A percentile compares a stretch with the other conserved stretches of the same genome.
These are phyloP conservation scores for Penicillium sp. DNA, from an alignment of 2,329 filamentous ascomycete species.

Conservation along the genomic window DNA sequence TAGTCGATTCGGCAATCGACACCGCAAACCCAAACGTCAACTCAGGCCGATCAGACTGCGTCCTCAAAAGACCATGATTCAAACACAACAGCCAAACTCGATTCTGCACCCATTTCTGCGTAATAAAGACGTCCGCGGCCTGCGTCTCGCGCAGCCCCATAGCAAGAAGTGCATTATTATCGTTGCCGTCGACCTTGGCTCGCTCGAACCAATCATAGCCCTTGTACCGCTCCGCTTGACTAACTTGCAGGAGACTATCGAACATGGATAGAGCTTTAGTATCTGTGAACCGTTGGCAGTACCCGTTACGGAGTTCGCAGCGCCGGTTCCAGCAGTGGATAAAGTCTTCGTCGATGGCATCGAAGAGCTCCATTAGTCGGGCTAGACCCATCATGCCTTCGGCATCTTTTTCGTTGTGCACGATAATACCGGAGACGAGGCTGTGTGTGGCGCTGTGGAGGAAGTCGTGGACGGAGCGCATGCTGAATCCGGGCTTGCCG, in stretches of 20 bases:
- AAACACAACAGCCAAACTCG: slow-evolving; percentile 46
- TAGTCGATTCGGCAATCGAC: slow-evolving; percentile 35
- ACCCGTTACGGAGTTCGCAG: slow-evolving; percentile 62
- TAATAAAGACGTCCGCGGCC: slow-evolving; percentile 45
- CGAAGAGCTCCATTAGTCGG: slow-evolving; percentile 47
- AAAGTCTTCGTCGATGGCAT: slow-evolving; percentile 47
- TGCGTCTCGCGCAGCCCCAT: slow-evolving; percentile 41
- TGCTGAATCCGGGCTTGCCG: slow-evolving; percentile 42
- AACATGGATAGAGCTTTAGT: slow-evolving; percentile 54
- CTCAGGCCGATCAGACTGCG: slow-evolving; percentile 39
- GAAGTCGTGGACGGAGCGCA: slow-evolving; percentile 44
- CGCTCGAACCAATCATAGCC: slow-evolving; percentile 43
- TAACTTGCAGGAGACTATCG: slow-evolving; percentile 36
- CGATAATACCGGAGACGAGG: slow-evolving; percentile 43
- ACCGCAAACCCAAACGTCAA: slow-evolving; percentile 41
- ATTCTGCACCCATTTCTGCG: slow-evolving; percentile 48
- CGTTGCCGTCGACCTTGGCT: slow-evolving; percentile 27
- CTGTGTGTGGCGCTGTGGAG: slow-evolving; percentile 39
- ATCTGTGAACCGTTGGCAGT: slow-evolving; percentile 68
- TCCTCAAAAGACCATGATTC: slow-evolving; percentile 41
- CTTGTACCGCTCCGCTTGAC: slow-evolving; percentile 37
- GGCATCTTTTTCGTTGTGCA: slow-evolving; percentile 47
- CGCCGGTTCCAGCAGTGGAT: slow-evolving; percentile 48
- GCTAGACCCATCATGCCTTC: slow-evolving; percentile 47
- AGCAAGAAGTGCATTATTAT: slow-evolving; percentile 25